Evolutionary conservation across 805 yeast species (phyloP), one percentile per base, ranked within the genome.

Genomic region (Kurtzmaniella fragi): DNA sequence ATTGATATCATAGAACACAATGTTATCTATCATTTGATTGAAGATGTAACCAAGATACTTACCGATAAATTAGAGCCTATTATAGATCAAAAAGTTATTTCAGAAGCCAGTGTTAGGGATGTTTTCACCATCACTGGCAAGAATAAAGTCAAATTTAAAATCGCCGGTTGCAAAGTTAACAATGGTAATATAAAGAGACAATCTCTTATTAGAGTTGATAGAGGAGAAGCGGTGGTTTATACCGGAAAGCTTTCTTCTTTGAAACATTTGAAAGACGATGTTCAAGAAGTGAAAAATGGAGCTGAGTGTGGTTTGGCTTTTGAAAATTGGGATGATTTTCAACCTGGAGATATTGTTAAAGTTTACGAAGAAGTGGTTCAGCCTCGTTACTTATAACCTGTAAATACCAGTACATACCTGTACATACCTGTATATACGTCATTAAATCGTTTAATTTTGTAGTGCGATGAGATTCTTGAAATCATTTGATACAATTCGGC

Each of bases 241-340:
- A 48, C 71, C 31, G 96, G 95, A 2, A 63, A 64, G 9, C 56
- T 93, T 6, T 75, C 81, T 2, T 80, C 91, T 5, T 71, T 93
- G 58, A 89, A 86, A 61, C 86, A 84, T 44, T 80, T 79, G 38
- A 88, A 87, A 57, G 90, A 86, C 33, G 95, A 86, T 48, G 84
- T 82, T 4, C 48, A 63, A 1, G 91, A 84, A 52, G 86, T 85
- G 7, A 77, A 77, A 42, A 90, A 86, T 61, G 97, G 96, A 23
- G 75, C 75, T 23, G 99, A 93, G 50, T 93, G 97, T 68, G 99
- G 99, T 38, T 56, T 91, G 17, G 66, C 87, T 0, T 79, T 93
- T 46, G 77, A 71, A 2, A 62, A 64, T 32, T 88, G 88, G 81
- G 78, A 76, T 32, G 75, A 69, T 25, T 84, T 84, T 52, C 73